Percentiles rank a stretch among this genome's conserved stretches.
Evolutionary conservation across 2,329 filamentous ascomycete genomes (phyloP).

Genomic region (Hymenoscyphus occultus): DNA sequence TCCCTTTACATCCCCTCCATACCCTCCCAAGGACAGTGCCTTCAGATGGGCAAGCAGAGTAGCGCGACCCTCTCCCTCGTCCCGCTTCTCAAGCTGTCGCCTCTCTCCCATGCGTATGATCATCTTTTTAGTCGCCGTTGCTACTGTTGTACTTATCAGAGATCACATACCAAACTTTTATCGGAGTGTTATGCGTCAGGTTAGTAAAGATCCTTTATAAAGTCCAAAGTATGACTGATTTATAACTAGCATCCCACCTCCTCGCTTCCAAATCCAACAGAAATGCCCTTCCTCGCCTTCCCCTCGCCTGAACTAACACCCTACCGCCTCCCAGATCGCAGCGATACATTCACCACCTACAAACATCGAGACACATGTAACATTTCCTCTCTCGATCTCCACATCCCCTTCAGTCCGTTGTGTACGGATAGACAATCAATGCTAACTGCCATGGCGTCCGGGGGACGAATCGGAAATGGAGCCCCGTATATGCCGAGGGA

Average conservation of each 20-base stretch:
- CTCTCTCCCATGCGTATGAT: conserved; percentile 19
- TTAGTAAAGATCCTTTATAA: background rate
- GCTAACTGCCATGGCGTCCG: conserved; percentile 38
- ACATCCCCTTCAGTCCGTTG: conserved; percentile 37
- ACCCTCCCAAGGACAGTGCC: conserved; percentile 10
- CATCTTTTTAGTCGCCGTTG: conserved; percentile 16
- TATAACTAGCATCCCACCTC: background rate
- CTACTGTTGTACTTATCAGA: conserved; percentile 16
- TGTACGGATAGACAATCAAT: conserved; percentile 40
- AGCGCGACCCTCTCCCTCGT: conserved; percentile 12
- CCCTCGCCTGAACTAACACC: conserved; percentile 5
- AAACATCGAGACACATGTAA: conserved; percentile 44
- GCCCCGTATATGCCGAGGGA: conserved; percentile 44
- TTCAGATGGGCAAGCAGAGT: conserved; percentile 26
- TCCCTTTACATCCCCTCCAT: conserved; percentile 26
- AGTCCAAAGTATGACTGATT: background rate
- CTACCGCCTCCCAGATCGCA: conserved; percentile 25
- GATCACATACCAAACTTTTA: conserved; percentile 1
- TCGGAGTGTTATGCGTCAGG: background rate
- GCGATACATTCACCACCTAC: conserved; percentile 42
- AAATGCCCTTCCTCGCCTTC: background rate
- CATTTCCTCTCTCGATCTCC: conserved; percentile 45
- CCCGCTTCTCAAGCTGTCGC: conserved; percentile 23
- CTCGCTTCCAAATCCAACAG: background rate
- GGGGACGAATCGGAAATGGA: conserved; percentile 45